These are phyloP conservation scores for Plantago lanceolata DNA, from an alignment of 305 asterid genomes.

Conservation along the genomic window DNA sequence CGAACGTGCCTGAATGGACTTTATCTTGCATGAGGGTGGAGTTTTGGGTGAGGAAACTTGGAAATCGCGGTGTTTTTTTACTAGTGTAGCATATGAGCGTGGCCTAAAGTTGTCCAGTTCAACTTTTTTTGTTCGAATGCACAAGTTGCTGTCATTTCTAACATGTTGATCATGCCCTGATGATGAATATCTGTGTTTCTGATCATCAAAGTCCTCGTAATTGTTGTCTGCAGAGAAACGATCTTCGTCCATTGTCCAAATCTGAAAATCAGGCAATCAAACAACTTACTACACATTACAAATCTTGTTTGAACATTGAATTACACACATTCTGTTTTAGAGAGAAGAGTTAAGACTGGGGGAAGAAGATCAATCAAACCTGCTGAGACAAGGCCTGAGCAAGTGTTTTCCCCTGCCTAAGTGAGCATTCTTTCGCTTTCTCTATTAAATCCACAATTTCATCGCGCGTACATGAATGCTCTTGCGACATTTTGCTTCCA, in stretches of 20 bases:
- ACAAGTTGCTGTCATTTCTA: slow-evolving; percentile 35
- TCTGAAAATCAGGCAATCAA: slow-evolving; percentile 27
- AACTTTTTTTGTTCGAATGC: slow-evolving; percentile 40
- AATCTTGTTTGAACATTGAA: too few species aligned
- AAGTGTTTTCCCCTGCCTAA: slow-evolving; percentile 43
- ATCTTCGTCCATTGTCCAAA: slow-evolving; percentile 34
- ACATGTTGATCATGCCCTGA: slow-evolving; percentile 11
- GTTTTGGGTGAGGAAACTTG: slow-evolving; percentile 30
- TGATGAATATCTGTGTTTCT: slow-evolving; percentile 17
- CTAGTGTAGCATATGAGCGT: slow-evolving; percentile 24
- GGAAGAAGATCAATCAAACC: slow-evolving; percentile 33
- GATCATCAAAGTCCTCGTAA: slow-evolving; percentile 14
- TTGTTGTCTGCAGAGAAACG: slow-evolving; percentile 21
- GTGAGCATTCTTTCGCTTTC: slow-evolving; percentile 44
- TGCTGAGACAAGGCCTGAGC: slow-evolving; percentile 59
- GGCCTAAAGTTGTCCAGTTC: slow-evolving; percentile 47
- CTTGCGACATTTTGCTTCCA: slow-evolving; percentile 23
- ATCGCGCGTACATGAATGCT: slow-evolving; percentile 25
- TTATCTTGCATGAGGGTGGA: slow-evolving; percentile 38
- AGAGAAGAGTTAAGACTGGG: neutral
- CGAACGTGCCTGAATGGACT: slow-evolving; percentile 31
- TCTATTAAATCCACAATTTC: slow-evolving; percentile 38
- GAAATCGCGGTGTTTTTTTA: slow-evolving; percentile 20
- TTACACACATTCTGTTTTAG: neutral
- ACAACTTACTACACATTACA: neutral